Conservation (phyloP, 1,139 yeast species). For the Spencermartinsiella ligniputridi region DNA sequence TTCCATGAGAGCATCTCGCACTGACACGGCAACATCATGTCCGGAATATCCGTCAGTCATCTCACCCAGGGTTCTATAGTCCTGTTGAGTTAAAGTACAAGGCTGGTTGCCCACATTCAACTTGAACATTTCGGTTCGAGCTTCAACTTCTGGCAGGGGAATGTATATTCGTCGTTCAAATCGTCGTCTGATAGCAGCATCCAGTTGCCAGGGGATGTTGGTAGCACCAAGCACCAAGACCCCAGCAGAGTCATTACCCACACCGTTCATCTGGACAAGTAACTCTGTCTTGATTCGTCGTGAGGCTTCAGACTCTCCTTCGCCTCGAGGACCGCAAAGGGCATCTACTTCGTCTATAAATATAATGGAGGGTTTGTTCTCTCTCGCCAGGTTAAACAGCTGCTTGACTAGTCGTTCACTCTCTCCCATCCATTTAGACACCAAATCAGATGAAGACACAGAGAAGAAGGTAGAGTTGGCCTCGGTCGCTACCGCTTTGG, state of each 20-base stretch:
- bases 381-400: conserved; percentile 92
- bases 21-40: conserved; percentile 94
- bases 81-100: conserved; percentile 67
- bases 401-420: conserved; percentile 93
- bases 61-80: conserved; percentile 73
- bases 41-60: conserved; percentile 99
- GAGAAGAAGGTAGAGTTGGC: conserved; percentile 96
- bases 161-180: conserved; percentile 94
- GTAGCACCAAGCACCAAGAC: conserved; percentile 97
- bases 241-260: conserved; percentile 90
- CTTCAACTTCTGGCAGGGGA: conserved; percentile 87
- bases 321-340: conserved; percentile 96
- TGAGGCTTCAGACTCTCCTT: conserved; percentile 95
- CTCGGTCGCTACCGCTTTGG: conserved; percentile 98
- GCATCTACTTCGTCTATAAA: conserved; percentile 99
- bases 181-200: conserved; percentile 94
- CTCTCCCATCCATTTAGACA: conserved; percentile 99
- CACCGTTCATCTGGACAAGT: conserved; percentile 98
- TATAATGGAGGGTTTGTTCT: conserved; percentile 88
- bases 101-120: conserved; percentile 89
- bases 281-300: conserved; percentile 95
- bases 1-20: conserved; percentile 96
- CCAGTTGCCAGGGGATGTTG: conserved; percentile 98
- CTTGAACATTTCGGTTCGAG: conserved; percentile 90
- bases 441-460: conserved; percentile 89